Evolutionary conservation across 441 rosid species (phyloP).

Genomic region (Eruca vesicaria): DNA sequence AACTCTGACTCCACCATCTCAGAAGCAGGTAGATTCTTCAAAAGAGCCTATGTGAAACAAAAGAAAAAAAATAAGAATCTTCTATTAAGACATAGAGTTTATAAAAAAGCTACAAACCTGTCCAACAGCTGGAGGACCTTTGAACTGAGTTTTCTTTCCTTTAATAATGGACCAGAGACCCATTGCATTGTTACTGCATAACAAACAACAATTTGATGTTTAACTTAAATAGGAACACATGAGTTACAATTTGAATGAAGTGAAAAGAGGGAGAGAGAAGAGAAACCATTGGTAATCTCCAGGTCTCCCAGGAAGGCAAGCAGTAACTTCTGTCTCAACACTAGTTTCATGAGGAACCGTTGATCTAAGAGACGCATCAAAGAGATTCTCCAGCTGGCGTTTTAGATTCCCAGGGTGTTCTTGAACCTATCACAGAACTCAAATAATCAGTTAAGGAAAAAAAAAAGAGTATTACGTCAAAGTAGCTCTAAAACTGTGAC

Average conservation of each 20-base stretch:
- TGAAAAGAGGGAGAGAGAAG: slow-evolving; percentile 1
- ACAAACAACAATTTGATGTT: neutral
- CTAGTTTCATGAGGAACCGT: slow-evolving; percentile 56
- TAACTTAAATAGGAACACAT: slow-evolving; percentile 30
- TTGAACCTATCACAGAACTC: slow-evolving; percentile 43
- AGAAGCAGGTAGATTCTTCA: slow-evolving; percentile 60
- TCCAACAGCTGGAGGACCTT: neutral
- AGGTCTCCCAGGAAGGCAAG: slow-evolving; percentile 55
- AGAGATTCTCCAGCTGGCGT: slow-evolving; percentile 52
- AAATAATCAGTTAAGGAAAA: slow-evolving; percentile 16
- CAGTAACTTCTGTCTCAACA: slow-evolving; percentile 65
- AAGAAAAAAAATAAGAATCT: neutral
- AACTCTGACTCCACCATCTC: slow-evolving; percentile 64
- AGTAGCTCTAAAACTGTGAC: slow-evolving; percentile 30
- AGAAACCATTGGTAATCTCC: slow-evolving; percentile 99
- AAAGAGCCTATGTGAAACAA: slow-evolving; percentile 53
- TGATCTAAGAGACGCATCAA: slow-evolving; percentile 53
- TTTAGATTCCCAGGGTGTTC: slow-evolving; percentile 58
- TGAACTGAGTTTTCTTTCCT: neutral
- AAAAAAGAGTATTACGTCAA: no score
- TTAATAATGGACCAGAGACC: neutral
- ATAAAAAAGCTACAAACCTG: slow-evolving; percentile 33
- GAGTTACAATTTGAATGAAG: neutral
- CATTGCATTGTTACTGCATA: neutral
- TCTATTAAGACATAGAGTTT: neutral